Evolutionary conservation across 495 filamentous ascomycete species (phyloP).

Genomic region (Articulospora tetracladia): DNA sequence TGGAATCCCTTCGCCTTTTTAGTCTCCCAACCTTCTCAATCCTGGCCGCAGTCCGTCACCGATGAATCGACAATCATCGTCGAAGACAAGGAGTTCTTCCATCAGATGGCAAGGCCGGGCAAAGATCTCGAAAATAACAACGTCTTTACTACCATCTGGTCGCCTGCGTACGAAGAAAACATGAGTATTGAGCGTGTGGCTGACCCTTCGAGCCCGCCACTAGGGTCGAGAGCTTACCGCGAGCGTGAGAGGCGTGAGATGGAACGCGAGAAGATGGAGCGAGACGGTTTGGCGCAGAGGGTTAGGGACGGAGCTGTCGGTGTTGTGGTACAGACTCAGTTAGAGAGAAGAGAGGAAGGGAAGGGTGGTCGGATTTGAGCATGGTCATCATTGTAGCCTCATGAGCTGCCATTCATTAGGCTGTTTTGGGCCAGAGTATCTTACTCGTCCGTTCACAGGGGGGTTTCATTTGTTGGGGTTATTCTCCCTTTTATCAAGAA

Average conservation of each 20-base stretch:
- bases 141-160: slow-evolving; percentile 1
- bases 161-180: background rate
- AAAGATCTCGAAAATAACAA: background rate
- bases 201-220: slow-evolving; percentile 3
- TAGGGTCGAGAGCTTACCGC: slow-evolving; percentile 9
- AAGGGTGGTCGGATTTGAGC: background rate
- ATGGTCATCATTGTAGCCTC: no score
- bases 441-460: no score
- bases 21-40: background rate
- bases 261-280: background rate
- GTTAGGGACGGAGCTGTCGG: background rate
- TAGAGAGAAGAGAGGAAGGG: background rate
- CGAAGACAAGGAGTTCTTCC: background rate
- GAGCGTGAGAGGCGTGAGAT: slow-evolving; percentile 13
- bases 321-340: background rate
- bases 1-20: background rate
- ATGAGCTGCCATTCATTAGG: no score
- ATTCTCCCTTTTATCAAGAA: no score
- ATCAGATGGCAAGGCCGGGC: background rate
- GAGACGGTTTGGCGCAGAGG: background rate
- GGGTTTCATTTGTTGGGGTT: no score
- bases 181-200: background rate
- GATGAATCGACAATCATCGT: background rate
- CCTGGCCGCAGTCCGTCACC: background rate
- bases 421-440: no score